Base-by-base conservation (phyloP, 495 filamentous ascomycete genomes). In the Pyrenula aspistea region DNA sequence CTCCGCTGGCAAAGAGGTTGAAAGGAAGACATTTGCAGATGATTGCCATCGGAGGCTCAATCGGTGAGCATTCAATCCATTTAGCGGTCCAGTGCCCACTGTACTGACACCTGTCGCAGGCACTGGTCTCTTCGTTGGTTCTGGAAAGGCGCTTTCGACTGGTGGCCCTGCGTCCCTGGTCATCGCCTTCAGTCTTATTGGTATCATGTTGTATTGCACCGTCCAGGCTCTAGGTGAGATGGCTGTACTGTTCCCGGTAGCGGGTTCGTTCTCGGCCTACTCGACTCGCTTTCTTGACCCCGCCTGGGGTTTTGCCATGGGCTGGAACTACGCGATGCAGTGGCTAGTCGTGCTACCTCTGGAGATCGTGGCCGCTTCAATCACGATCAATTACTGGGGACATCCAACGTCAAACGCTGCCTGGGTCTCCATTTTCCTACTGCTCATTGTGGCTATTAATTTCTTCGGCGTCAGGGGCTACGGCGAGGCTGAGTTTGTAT, bases 271-370 rank as follows among this genome's bases (percentile, higher is more conserved):
- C 68, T 85, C 91, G 12, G 84, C 89, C 36, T 96, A 90, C 68
- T 95, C 91, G 19, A 95, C 89, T 36, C 81, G 92, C 22, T 97
- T 96, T 63, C 65, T 96, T 10, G 91, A 96, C 63, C 91, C 91
- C 11, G 89, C 92, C 2, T 96, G 91, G 92, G 93, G 93, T 0
- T 96, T 96, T 63, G 91, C 93, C 51, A 95, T 96, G 89, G 93
- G 93, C 24, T 96, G 91, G 92, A 95, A 96, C 77, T 98, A 98
- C 67, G 90, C 88, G 2, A 63, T 98, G 63, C 91, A 96, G 74
- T 96, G 93, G 93, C 80, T 97, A 0, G 76, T 90, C 31, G 84
- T 91, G 1, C 70, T 98, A 12, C 93, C 93, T 0, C 74, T 96
- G 22, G 93, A 98, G 70, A 87, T 96, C 54, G 87, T 95, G 55